phyloP scores from a whole-genome alignment of 2,329 filamentous ascomycete genomes.

The Colletotrichum magnum region DNA sequence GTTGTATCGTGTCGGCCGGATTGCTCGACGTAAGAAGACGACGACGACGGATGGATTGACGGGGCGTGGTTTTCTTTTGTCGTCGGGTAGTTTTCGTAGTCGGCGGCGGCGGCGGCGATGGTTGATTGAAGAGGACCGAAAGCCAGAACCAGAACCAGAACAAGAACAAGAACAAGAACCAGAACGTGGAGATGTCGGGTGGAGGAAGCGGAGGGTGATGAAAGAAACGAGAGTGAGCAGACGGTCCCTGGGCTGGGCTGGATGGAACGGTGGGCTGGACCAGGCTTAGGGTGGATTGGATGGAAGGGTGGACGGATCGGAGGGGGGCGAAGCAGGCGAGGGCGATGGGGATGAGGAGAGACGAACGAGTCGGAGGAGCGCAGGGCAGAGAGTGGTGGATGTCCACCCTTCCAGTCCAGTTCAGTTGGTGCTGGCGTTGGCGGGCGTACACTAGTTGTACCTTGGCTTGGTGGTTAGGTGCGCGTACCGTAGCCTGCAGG shows the following conservation, averaged over 20 bases:
- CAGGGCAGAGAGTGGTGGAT: neutral
- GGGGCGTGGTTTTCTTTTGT: constrained; percentile 34
- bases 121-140: constrained; percentile 13
- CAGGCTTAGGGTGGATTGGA: constrained; percentile 16
- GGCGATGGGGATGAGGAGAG: constrained; percentile 9
- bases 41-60: constrained; percentile 20
- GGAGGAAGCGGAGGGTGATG: constrained; percentile 29
- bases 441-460: too few species aligned
- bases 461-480: too few species aligned
- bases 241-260: constrained; percentile 18
- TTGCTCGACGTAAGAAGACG: neutral
- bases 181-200: constrained; percentile 34
- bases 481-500: too few species aligned
- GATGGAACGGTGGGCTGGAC: constrained; percentile 25
- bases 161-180: constrained; percentile 7
- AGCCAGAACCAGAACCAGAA: constrained; percentile 4
- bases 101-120: constrained; percentile 12
- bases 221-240: constrained; percentile 36
- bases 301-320: constrained; percentile 26
- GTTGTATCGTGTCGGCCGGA: constrained; percentile 17
- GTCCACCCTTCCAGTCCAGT: neutral
- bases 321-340: constrained; percentile 30
- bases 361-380: constrained; percentile 12
- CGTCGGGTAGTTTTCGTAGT: constrained; percentile 23
- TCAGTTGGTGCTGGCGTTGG: constrained; percentile 22